Evolutionary conservation across 2,329 filamentous ascomycete species (phyloP).

Genomic region (Talaromyces sp.): DNA sequence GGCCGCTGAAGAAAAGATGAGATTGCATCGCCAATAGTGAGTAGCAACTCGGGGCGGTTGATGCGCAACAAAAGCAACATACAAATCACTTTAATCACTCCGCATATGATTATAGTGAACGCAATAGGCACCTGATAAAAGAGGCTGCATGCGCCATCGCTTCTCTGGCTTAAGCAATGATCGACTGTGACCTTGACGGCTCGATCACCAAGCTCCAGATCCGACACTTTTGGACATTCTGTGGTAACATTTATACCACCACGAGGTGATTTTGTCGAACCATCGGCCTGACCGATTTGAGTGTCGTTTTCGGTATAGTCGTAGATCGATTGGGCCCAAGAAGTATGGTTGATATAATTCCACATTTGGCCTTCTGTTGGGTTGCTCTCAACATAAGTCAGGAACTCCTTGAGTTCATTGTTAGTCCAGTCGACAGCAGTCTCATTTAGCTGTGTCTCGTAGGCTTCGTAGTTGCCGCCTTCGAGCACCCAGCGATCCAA

Average conservation of each 20-base stretch:
- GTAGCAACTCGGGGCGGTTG: neutral
- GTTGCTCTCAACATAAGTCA: neutral
- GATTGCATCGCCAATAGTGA: slow-evolving; percentile 3
- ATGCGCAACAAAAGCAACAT: neutral
- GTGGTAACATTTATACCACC: neutral
- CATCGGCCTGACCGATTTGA: no score
- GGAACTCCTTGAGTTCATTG: neutral
- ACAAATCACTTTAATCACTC: neutral
- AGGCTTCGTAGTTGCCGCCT: no score
- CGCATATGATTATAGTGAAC: neutral
- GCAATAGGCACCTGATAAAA: neutral
- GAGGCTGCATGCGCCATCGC: neutral
- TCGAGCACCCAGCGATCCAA: no score
- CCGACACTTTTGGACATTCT: neutral
- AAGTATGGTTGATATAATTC: neutral
- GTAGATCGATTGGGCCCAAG: neutral
- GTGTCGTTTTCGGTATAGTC: no score
- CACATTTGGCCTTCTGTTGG: neutral
- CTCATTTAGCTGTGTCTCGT: no score
- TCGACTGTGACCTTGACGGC: neutral
- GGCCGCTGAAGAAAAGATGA: slow-evolving; percentile 1
- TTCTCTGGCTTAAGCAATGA: neutral
- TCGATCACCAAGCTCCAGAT: neutral
- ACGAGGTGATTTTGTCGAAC: no score
- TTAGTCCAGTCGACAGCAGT: no score